These are phyloP conservation scores for Cicer arietinum DNA, from an alignment of 306 rosid genomes.

Conservation along the genomic window DNA sequence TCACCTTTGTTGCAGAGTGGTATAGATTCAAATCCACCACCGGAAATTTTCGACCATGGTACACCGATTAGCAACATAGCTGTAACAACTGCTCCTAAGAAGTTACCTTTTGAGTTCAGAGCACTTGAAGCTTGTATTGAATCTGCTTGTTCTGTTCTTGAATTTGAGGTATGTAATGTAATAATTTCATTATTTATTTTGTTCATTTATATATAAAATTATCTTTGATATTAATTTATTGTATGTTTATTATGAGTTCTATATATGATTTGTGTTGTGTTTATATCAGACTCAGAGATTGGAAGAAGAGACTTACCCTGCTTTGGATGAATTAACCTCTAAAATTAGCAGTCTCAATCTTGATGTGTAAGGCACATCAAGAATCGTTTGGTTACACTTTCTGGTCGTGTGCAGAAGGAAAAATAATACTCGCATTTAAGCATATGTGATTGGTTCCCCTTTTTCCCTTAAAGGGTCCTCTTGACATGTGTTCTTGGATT, in stretches of 20 bases:
- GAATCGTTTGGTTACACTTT: no score
- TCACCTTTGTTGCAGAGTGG: background rate
- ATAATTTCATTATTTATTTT: background rate
- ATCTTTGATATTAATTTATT: background rate
- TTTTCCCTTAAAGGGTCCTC: no score
- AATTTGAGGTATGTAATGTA: conserved; percentile 58
- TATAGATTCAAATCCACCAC: no score
- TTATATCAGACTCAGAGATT: conserved; percentile 59
- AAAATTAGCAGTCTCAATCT: no score
- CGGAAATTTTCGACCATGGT: no score
- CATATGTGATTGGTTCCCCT: background rate
- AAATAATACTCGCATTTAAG: background rate
- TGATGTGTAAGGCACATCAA: no score
- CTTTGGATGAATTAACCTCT: no score
- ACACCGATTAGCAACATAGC: no score
- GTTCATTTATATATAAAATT: no score
- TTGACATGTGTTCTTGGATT: no score
- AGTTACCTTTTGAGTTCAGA: conserved; percentile 67
- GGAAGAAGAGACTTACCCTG: conserved; percentile 75
- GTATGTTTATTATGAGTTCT: no score
- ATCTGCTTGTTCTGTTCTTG: conserved; percentile 76
- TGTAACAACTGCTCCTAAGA: conserved; percentile 15
- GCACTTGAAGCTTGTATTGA: conserved; percentile 85
- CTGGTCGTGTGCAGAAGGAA: background rate
- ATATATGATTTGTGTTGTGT: conserved; percentile 32